These are phyloP conservation scores for Chaetomidium leptoderma DNA, from an alignment of 495 filamentous ascomycete genomes.

Conservation along the genomic window DNA sequence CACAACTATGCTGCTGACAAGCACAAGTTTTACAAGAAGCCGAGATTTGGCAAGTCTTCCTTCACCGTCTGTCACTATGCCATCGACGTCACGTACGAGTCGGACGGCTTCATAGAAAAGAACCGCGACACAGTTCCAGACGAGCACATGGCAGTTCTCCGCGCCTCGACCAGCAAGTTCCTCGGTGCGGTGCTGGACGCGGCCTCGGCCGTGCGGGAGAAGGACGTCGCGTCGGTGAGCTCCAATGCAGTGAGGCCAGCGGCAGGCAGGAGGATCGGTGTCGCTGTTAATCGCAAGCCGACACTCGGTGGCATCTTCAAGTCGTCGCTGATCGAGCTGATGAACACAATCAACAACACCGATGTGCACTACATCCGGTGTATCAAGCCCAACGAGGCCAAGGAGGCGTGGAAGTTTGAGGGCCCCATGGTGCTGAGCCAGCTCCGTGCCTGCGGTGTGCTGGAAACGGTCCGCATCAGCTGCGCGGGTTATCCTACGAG, in stretches of 20 bases:
- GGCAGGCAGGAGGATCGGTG: slow-evolving; percentile 77
- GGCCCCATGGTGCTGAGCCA: slow-evolving; percentile 98
- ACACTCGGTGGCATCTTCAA: slow-evolving; percentile 98
- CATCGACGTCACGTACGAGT: slow-evolving; percentile 97
- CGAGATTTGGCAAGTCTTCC: slow-evolving; percentile 91
- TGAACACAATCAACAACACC: slow-evolving; percentile 95
- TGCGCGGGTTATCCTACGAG: slow-evolving; percentile 96
- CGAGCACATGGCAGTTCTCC: slow-evolving; percentile 92
- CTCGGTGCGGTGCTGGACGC: slow-evolving; percentile 79
- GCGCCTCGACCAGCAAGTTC: slow-evolving; percentile 79
- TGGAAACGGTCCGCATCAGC: slow-evolving; percentile 97
- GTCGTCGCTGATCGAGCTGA: slow-evolving; percentile 94
- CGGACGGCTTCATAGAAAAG: slow-evolving; percentile 99
- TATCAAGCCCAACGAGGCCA: slow-evolving; percentile 98
- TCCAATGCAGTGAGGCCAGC: slow-evolving; percentile 66
- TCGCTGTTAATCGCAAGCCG: slow-evolving; percentile 90
- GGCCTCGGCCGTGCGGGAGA: slow-evolving; percentile 81
- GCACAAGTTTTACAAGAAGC: slow-evolving; percentile 97
- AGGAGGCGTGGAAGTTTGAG: slow-evolving; percentile 96
- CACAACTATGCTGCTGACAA: slow-evolving; percentile 89
- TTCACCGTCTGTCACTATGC: slow-evolving; percentile 99
- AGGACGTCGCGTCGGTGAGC: slow-evolving; percentile 66
- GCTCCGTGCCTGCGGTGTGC: slow-evolving; percentile 94
- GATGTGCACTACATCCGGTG: slow-evolving; percentile 99
- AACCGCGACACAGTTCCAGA: slow-evolving; percentile 98